Evolutionary conservation across 1,284 basidiomycete genomes (phyloP), one percentile per base, ranked within the genome.

Genomic region (Butyriboletus appendiculatus): DNA sequence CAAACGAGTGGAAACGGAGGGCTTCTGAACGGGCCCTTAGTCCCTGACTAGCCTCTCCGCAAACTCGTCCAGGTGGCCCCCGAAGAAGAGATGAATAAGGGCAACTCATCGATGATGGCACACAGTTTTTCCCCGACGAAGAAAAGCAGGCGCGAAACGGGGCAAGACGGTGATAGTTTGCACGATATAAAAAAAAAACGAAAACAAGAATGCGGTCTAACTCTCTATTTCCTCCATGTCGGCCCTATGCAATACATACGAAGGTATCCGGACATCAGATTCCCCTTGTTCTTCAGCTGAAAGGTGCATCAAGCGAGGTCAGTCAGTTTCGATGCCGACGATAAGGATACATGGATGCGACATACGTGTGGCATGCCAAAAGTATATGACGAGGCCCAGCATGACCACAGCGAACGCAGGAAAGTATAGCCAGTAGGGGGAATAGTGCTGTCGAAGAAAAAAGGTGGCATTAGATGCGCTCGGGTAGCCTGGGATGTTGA

Each of bases 341-440:
- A 10, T 2, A 9, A 41, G 26, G 10, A 26, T 18, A 33, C 9
- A 35, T 6, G 20, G 33, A n/a, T 24, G 33, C 14, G 8, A 80
- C 88, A 59, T 73, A 91, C 88, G 90, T 41, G 85, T 85, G 8
- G 85, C 81, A 61, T 80, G 75, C 89, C 90, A 93, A 75, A 92
- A 92, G 72, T 93, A 93, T 28, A 84, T 78, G 59, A 92, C 72
- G 2, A 93, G 79, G 3, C 90, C 90, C 24, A 71, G 50, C 45
- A 92, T 75, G 55, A 91, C 82, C 30, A 90, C 76, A 0, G 68
- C 79, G 62, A 88, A 92, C 1, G 90, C 81, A 52, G 85, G 73
- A 71, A 93, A 93, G 76, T 93, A 92, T 9, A 93, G 75, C 90
- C 90, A 93, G 73, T 84, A 92, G 11, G 90, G 89, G 30, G 72